A percentile compares a stretch with the other conserved stretches of the same genome.
Evolutionary conservation across 306 rosid species (phyloP).

Genomic region (Vicia faba): DNA sequence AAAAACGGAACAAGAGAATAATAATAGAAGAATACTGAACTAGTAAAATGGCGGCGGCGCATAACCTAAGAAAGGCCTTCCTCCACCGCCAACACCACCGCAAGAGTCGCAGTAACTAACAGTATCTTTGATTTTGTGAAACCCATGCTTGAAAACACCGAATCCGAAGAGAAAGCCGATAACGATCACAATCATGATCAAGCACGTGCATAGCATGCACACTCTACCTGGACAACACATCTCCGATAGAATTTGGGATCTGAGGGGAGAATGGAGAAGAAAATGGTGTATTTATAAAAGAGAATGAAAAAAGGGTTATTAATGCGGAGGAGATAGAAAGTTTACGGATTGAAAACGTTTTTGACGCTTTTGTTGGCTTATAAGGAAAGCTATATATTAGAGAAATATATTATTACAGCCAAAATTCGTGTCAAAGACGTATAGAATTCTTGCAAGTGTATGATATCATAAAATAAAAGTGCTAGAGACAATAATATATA

Average conservation of each 20-base stretch:
- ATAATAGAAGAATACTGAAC: not conserved
- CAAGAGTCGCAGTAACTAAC: conserved; percentile 53
- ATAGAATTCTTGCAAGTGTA: too few relatives aligned
- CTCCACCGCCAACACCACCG: conserved; percentile 26
- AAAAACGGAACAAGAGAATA: not conserved
- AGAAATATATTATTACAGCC: too few relatives aligned
- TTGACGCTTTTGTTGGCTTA: not conserved
- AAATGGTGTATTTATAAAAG: conserved; percentile 20
- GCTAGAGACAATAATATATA: too few relatives aligned
- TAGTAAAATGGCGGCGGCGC: conserved; percentile 49
- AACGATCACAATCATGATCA: conserved; percentile 52
- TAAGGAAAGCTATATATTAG: not conserved
- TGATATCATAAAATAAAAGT: too few relatives aligned
- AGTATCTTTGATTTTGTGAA: conserved; percentile 65
- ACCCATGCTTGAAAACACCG: conserved; percentile 80
- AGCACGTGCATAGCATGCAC: conserved; percentile 75
- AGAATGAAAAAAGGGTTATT: not conserved
- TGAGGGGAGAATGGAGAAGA: not conserved
- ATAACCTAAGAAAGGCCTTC: conserved; percentile 54
- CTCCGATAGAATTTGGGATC: conserved; percentile 24
- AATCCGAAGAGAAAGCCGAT: conserved; percentile 71
- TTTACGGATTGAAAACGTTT: not conserved
- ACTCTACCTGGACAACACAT: conserved; percentile 64
- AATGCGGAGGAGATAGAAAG: not conserved
- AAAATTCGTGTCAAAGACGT: too few relatives aligned